Base-by-base conservation (phyloP, 768 basidiomycete genomes). In the Chalciporus sphaerocephalus region DNA sequence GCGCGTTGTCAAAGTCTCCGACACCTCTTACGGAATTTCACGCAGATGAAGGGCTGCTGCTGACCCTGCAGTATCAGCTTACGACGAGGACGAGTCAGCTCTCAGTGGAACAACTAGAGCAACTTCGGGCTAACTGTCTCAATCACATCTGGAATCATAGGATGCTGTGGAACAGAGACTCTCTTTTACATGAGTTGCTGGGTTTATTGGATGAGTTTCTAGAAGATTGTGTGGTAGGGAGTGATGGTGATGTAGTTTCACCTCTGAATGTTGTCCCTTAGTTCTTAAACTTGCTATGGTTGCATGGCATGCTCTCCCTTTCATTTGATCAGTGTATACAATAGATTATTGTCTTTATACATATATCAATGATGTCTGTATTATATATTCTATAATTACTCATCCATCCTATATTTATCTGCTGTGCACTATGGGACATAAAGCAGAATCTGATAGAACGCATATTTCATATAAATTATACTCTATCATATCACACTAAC, bases 101-200 rank as follows among this genome's bases (percentile, higher is more conserved):
- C 34, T 88, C 74, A 20, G 74, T 97, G 40, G 96, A 99, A 60
- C 83, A 95, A 60, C 76, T 99, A 6, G 96, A 98, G 61, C 93
- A 98, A 65, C 74, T 99, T 6, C 80, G 96, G 5, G 94, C 96
- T 7, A 81, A 78, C 2, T 86, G 83, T 55, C 77, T 93, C 20
- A 80, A 82, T 33, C 72, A 72, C 40, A 74, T 97, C n/a, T 99
- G 94, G 94, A 72, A 80, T 22, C 81, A 80, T 51, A 69, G 93
- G 27, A 69, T 72, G 11, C 85, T 87, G 25, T 99, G 96, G 96
- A 79, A 96, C 58, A 74, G 94, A 37, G 76, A 79, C 54, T 65
- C 59, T 6, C 69, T 94, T 40, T 61, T 95, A 2, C 60, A 61
- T 22, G 81, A 87, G 52, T 64, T 93, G 42, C 52, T 73, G 44